These are phyloP conservation scores for Gymnopilus dilepis DNA, from an alignment of 768 basidiomycete species.

Conservation along the genomic window DNA sequence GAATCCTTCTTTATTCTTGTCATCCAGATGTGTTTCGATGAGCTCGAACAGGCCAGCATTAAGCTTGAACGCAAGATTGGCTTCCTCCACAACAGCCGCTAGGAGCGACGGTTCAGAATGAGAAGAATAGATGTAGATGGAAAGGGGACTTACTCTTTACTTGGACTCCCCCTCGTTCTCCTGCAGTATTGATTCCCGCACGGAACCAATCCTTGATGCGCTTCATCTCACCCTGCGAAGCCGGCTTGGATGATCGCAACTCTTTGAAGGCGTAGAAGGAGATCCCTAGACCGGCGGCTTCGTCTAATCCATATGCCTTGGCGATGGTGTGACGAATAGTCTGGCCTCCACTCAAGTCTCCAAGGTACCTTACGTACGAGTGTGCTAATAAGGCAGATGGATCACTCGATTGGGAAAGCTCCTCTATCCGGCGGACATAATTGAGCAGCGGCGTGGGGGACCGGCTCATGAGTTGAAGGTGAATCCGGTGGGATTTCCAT, in stretches of 20 bases:
- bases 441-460: constrained; percentile 51
- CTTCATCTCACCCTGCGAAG: constrained; percentile 64
- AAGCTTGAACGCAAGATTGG: constrained; percentile 51
- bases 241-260: constrained; percentile 49
- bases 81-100: constrained; percentile 56
- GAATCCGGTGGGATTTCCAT: constrained; percentile 64
- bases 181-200: constrained; percentile 57
- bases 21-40: constrained; percentile 30
- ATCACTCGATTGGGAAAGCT: constrained; percentile 49
- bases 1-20: constrained; percentile 19
- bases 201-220: constrained; percentile 78
- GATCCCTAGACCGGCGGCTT: constrained; percentile 55
- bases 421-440: constrained; percentile 60
- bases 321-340: constrained; percentile 63
- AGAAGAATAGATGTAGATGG: background rate
- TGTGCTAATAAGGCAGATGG: constrained; percentile 70
- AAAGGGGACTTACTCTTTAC: constrained; percentile 46
- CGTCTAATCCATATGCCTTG: constrained; percentile 69
- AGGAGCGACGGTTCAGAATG: constrained; percentile 1
- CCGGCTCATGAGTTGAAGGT: constrained; percentile 46
- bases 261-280: constrained; percentile 74
- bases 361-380: constrained; percentile 83
- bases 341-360: constrained; percentile 83
- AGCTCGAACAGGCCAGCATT: constrained; percentile 52
- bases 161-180: constrained; percentile 38